Conservation (phyloP, 202 grass and related monocot genomes). For the Schoenoplectus tabernaemontani region DNA sequence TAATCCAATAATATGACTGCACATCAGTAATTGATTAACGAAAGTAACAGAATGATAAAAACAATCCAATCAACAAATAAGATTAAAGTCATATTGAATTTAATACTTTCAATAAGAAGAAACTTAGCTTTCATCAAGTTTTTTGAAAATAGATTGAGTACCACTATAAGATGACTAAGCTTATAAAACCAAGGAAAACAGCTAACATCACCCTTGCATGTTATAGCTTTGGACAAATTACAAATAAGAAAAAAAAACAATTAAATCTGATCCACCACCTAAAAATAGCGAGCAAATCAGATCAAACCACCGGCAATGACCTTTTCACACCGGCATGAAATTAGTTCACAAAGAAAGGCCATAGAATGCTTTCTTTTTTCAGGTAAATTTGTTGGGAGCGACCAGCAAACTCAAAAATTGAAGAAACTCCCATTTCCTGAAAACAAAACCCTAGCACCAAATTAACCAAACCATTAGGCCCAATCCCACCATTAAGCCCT, state of each 20-base stretch:
- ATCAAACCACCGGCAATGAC: constrained; percentile 7
- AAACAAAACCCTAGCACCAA: constrained; percentile 18
- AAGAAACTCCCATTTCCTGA: constrained; percentile 21
- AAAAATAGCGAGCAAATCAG: constrained; percentile 27
- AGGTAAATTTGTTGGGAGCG: constrained; percentile 19
- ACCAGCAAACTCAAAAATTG: constrained; percentile 21
- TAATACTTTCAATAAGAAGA: constrained; percentile 15
- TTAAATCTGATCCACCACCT: constrained; percentile 23
- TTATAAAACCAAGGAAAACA: constrained; percentile 6
- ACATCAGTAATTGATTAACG: no score
- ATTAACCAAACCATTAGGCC: constrained; percentile 12
- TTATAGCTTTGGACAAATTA: constrained; percentile 26
- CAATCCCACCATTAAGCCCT: constrained; percentile 13
- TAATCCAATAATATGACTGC: no score
- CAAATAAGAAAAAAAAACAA: constrained; percentile 1
- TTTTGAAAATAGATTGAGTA: constrained; percentile 9
- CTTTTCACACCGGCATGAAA: constrained; percentile 18
- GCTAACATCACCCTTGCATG: constrained; percentile 15
- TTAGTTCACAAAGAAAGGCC: constrained; percentile 1
- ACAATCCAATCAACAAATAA: not conserved
- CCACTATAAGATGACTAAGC: constrained; percentile 13
- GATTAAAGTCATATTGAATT: not conserved
- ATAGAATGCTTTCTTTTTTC: not conserved
- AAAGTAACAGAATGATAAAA: not conserved
- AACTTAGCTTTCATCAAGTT: constrained; percentile 23